phyloP scores from a whole-genome alignment of 169 alveolate genomes.

The Perkinsus chesapeaki region DNA sequence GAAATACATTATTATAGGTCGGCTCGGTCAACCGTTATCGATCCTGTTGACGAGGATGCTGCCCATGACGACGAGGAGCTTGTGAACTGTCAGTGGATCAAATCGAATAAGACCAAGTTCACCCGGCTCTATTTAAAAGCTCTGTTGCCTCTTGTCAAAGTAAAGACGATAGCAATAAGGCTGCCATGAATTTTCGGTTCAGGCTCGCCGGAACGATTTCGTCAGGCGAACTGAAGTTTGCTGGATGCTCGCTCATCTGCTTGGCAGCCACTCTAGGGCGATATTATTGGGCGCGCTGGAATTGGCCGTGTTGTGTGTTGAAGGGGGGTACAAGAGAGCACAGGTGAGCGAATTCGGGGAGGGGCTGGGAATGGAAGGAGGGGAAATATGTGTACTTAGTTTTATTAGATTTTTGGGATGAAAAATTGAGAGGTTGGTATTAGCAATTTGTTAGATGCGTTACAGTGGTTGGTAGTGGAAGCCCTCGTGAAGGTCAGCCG shows the following conservation, averaged over 20 bases:
- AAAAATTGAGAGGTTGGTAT: too few species aligned
- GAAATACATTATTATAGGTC: background rate
- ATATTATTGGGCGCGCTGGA: background rate
- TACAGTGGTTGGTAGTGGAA: too few species aligned
- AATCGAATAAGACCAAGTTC: background rate
- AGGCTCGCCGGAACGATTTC: background rate
- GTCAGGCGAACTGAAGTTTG: background rate
- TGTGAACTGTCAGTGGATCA: background rate
- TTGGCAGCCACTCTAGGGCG: background rate
- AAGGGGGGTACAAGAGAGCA: background rate
- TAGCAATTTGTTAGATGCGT: too few species aligned
- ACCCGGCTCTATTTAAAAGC: background rate
- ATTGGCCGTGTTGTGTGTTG: background rate
- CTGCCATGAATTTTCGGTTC: background rate
- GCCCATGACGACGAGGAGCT: background rate
- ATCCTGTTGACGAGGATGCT: background rate
- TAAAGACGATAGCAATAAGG: background rate
- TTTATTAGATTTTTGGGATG: too few species aligned
- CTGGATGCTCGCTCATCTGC: background rate
- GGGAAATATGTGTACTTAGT: too few species aligned
- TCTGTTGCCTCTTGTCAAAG: background rate
- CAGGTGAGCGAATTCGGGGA: background rate
- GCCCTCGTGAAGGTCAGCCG: too few species aligned
- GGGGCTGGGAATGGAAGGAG: background rate
- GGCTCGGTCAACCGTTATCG: background rate